Evolutionary conservation across 306 rosid genomes (phyloP).

Genomic region (Cicer yamashitae): DNA sequence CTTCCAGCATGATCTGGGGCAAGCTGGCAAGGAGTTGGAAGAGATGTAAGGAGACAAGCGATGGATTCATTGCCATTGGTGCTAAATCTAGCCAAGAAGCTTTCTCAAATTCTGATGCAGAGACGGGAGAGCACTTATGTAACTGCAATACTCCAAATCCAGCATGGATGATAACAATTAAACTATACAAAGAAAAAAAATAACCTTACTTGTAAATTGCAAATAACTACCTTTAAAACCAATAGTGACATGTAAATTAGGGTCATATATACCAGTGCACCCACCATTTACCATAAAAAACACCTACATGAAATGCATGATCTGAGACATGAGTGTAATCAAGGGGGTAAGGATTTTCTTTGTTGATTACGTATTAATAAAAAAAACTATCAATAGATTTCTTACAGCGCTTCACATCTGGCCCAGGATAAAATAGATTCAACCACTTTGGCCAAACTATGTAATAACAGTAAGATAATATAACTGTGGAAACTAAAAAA

Average conservation of each 20-base stretch:
- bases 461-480: conserved; percentile 41
- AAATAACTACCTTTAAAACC: no score
- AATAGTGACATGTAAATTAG: no score
- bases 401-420: conserved; percentile 45
- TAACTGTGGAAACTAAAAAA: conserved; percentile 50
- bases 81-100: no score
- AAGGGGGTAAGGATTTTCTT: conserved; percentile 41
- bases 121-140: not conserved
- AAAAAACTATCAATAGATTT: conserved; percentile 45
- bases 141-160: not conserved
- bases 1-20: no score
- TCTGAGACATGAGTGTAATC: not conserved
- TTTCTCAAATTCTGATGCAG: no score
- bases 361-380: conserved; percentile 48
- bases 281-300: not conserved
- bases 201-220: no score
- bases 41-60: no score
- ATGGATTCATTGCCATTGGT: no score
- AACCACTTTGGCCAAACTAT: conserved; percentile 41
- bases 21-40: no score
- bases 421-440: conserved; percentile 44
- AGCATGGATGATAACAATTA: not conserved
- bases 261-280: not conserved
- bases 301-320: not conserved
- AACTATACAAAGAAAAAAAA: not conserved